A percentile compares a stretch with the other conserved stretches of the same genome.
These are phyloP conservation scores for Phytophthora cactorum DNA, from an alignment of 352 stramenopile genomes.

Conservation along the genomic window DNA sequence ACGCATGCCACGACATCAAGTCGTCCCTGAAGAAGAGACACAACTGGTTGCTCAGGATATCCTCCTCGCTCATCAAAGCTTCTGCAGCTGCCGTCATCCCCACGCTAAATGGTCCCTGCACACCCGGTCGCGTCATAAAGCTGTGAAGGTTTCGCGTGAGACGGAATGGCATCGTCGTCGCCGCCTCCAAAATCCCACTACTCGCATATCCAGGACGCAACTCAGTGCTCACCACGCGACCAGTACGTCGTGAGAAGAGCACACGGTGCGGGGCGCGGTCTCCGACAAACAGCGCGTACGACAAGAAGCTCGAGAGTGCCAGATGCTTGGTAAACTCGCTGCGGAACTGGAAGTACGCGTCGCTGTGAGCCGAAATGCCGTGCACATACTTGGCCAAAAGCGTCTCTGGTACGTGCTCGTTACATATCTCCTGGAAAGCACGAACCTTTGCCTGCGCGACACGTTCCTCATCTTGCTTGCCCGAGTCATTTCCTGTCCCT, in stretches of 20 bases:
- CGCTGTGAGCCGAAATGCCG: slow-evolving; percentile 68
- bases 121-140: slow-evolving; percentile 84
- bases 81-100: slow-evolving; percentile 83
- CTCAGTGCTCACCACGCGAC: slow-evolving; percentile 85
- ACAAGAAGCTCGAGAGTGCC: slow-evolving; percentile 85
- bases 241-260: slow-evolving; percentile 81
- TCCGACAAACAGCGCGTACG: slow-evolving; percentile 86
- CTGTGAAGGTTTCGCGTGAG: slow-evolving; percentile 90
- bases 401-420: slow-evolving; percentile 80
- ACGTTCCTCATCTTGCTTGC: slow-evolving; percentile 67
- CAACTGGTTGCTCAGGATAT: slow-evolving; percentile 88
- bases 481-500: slow-evolving; percentile 36
- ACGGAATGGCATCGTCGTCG: slow-evolving; percentile 89
- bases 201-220: slow-evolving; percentile 84
- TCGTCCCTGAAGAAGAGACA: slow-evolving; percentile 91
- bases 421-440: slow-evolving; percentile 86
- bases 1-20: slow-evolving; percentile 87
- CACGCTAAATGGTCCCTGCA: slow-evolving; percentile 88
- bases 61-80: slow-evolving; percentile 83
- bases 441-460: slow-evolving; percentile 66
- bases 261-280: slow-evolving; percentile 87
- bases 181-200: slow-evolving; percentile 81
- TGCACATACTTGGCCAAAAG: slow-evolving; percentile 89
- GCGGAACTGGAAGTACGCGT: slow-evolving; percentile 89
- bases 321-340: slow-evolving; percentile 89